Percentiles rank a stretch among this genome's conserved stretches.
phyloP scores from a whole-genome alignment of 106 monocot genomes.

The Phalaenopsis equestris region DNA sequence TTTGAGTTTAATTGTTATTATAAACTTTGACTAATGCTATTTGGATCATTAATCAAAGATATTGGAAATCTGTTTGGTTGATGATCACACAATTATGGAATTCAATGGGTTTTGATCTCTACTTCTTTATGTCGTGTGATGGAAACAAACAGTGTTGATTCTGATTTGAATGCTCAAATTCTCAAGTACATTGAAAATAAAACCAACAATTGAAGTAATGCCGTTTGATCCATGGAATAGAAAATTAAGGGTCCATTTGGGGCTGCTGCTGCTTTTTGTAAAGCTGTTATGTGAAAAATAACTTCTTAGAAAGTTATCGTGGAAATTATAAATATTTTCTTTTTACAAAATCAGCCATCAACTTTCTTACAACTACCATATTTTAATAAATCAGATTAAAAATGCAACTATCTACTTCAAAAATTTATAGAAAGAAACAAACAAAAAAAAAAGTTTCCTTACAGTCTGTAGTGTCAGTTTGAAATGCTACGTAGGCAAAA shows the following conservation, averaged over 20 bases:
- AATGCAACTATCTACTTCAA: too few species aligned
- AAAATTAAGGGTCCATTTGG: neutral
- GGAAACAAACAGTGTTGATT: neutral
- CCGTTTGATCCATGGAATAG: neutral
- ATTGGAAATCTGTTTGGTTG: neutral
- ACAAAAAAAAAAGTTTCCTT: too few species aligned
- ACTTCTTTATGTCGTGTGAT: neutral
- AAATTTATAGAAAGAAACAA: too few species aligned
- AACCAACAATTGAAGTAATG: neutral
- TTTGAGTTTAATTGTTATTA: neutral
- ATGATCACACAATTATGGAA: neutral
- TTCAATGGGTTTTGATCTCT: neutral
- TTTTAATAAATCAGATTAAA: too few species aligned
- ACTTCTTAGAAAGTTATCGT: too few species aligned
- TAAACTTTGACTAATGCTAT: neutral
- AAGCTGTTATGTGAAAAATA: too few species aligned
- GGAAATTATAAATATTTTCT: too few species aligned
- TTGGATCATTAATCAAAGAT: neutral
- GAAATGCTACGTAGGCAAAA: too few species aligned
- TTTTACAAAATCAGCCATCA: too few species aligned
- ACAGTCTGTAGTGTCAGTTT: too few species aligned
- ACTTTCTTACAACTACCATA: too few species aligned
- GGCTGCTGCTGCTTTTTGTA: too few species aligned
- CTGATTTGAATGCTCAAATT: neutral
- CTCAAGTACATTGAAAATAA: neutral